Conservation (phyloP, 331 rosid genomes). For the Malus hybrid region DNA sequence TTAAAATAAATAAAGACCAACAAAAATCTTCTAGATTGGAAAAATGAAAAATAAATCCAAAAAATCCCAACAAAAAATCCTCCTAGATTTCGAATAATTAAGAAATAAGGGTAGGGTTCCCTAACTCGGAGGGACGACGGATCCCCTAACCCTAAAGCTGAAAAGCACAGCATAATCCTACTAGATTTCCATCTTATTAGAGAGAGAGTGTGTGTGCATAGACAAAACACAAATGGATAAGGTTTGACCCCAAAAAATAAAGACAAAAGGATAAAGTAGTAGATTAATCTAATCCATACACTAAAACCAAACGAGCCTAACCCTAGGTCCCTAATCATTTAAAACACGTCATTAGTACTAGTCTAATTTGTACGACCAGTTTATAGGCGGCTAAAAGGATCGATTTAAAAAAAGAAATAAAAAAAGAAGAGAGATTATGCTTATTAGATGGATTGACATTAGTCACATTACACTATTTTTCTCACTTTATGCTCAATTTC, state of each 20-base stretch:
- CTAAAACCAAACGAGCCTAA: background rate
- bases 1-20: no score
- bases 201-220: background rate
- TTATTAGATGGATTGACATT: no score
- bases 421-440: accelerated
- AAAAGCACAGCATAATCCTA: constrained; percentile 15
- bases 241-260: no score
- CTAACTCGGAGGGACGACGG: background rate
- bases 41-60: constrained; percentile 4
- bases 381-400: no score
- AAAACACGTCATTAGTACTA: no score
- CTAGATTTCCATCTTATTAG: constrained; percentile 2
- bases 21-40: background rate
- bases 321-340: background rate
- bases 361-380: no score
- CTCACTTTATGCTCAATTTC: no score
- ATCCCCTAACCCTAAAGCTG: constrained; percentile 1
- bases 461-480: no score
- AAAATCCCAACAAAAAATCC: constrained; percentile 3
- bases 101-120: background rate
- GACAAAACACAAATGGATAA: no score
- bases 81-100: background rate
- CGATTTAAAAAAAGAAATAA: no score
- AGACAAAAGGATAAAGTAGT: background rate
- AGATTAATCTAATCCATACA: background rate